phyloP scores from a whole-genome alignment of 306 rosid genomes.

The Malus sylvestris region DNA sequence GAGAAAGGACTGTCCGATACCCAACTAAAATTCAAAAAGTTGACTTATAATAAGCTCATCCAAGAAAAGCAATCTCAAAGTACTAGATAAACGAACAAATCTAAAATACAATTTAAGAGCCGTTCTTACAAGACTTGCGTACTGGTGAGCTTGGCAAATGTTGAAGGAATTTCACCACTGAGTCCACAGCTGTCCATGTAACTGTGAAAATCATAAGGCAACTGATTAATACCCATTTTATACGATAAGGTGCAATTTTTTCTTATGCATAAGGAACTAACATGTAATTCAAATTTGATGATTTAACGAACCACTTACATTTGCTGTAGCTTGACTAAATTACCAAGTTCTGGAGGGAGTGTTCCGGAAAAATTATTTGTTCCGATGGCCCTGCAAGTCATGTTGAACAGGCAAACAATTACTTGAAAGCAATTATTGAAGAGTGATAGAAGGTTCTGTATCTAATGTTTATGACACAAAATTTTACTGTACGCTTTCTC shows the following conservation, averaged over 20 bases:
- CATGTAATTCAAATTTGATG: background rate
- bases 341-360: slow-evolving; percentile 24
- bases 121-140: slow-evolving; percentile 3
- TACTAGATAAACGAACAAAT: background rate
- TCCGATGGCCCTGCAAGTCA: slow-evolving; percentile 11
- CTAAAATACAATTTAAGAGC: background rate
- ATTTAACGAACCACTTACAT: slow-evolving; percentile 9
- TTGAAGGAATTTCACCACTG: slow-evolving; percentile 21
- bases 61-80: background rate
- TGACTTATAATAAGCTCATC: background rate
- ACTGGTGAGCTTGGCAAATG: slow-evolving; percentile 15
- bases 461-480: too few species aligned
- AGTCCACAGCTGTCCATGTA: slow-evolving; percentile 7
- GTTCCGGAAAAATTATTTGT: slow-evolving; percentile 20
- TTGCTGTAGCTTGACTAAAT: slow-evolving; percentile 3
- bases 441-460: too few species aligned
- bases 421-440: background rate
- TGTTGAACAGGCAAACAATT: background rate
- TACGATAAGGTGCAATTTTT: background rate
- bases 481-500: too few species aligned
- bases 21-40: background rate
- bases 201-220: background rate
- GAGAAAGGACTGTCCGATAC: slow-evolving; percentile 13
- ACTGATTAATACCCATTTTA: background rate
- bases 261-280: background rate